Evolutionary conservation across 129 eudicot species (phyloP), one percentile per base, ranked within the genome.

Genomic region (Pseudognaphalium luteoalbum): DNA sequence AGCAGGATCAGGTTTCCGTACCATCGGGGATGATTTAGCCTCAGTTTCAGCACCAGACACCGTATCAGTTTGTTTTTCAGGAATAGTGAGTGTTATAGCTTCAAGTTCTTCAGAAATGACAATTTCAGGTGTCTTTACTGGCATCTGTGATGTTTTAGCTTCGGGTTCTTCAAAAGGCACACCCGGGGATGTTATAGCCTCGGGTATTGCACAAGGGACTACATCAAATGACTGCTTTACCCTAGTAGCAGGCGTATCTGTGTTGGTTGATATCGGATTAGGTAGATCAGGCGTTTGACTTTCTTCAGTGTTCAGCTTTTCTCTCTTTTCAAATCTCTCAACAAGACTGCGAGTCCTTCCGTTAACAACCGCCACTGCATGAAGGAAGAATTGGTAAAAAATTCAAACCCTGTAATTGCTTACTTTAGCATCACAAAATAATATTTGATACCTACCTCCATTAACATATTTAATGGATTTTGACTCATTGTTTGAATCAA

Each of bases 261-360:
- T 70, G 73, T 86, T 82, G 81, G 76, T 34, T 52, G 58, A 72
- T 67, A 44, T 25, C 25, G 68, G 80, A 75, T 88, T 58, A 52
- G 78, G 33, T 44, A 32, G 10, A 81, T 79, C 83, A 70, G 83
- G 78, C 16, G 20, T 58, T 37, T 81, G 83, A 72, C 66, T 72
- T 79, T 91, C 98, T 60, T 57, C 75, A 11, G 54, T 74, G 39
- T 78, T 75, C 11, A 78, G 52, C 34, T 61, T 84, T 70, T 87
- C 98, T 81, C 85, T 88, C 83, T 73, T 89, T 78, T 94, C 98
- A 22, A 94, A 94, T 81, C 87, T 91, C 84, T 94, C 97, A 70
- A 94, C 98, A 79, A 94, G 85, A 78, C 96, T 88, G 54, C 98
- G 96, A 34, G 97, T 94, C 84, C 96, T 89, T 84, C 98, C 98